These are phyloP conservation scores for Ascodesmis nigricans DNA, from an alignment of 495 filamentous ascomycete species.

Conservation along the genomic window DNA sequence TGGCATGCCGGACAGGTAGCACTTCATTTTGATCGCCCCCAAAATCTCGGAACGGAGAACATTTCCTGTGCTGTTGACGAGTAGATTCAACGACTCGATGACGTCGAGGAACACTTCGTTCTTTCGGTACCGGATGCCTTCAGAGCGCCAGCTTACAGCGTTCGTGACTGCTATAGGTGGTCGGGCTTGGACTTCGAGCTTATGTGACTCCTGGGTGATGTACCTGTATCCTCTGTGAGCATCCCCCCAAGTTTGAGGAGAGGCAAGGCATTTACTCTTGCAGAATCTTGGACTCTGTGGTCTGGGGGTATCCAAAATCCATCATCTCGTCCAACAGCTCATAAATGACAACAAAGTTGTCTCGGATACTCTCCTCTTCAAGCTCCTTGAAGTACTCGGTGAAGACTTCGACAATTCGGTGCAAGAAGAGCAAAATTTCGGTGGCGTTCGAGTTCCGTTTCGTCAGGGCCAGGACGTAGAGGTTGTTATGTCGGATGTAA, in stretches of 20 bases:
- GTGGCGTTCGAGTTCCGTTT: slow-evolving; percentile 98
- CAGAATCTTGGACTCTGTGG: slow-evolving; percentile 95
- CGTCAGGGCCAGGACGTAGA: slow-evolving; percentile 93
- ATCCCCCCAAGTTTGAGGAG: too few species aligned
- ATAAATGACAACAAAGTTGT: slow-evolving; percentile 99
- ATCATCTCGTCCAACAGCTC: slow-evolving; percentile 99
- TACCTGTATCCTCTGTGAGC: slow-evolving; percentile 33
- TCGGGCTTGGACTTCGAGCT: slow-evolving; percentile 92
- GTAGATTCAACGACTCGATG: slow-evolving; percentile 86
- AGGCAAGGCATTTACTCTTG: slow-evolving; percentile 44
- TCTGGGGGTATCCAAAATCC: slow-evolving; percentile 99
- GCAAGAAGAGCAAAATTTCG: slow-evolving; percentile 93
- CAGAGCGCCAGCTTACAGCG: slow-evolving; percentile 90
- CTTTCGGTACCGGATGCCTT: slow-evolving; percentile 96
- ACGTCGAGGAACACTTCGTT: slow-evolving; percentile 99
- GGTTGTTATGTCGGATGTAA: slow-evolving; percentile 98
- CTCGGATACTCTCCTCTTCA: slow-evolving; percentile 95
- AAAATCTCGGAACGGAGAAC: slow-evolving; percentile 93
- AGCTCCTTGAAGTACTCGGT: slow-evolving; percentile 99
- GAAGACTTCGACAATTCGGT: slow-evolving; percentile 96
- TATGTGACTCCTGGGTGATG: slow-evolving; percentile 98
- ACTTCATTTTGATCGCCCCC: slow-evolving; percentile 98
- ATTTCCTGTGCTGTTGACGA: slow-evolving; percentile 86
- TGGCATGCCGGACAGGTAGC: slow-evolving; percentile 96
- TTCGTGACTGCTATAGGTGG: slow-evolving; percentile 99